Conservation (phyloP, 129 eudicot species). For the Lactuca sativa region DNA sequence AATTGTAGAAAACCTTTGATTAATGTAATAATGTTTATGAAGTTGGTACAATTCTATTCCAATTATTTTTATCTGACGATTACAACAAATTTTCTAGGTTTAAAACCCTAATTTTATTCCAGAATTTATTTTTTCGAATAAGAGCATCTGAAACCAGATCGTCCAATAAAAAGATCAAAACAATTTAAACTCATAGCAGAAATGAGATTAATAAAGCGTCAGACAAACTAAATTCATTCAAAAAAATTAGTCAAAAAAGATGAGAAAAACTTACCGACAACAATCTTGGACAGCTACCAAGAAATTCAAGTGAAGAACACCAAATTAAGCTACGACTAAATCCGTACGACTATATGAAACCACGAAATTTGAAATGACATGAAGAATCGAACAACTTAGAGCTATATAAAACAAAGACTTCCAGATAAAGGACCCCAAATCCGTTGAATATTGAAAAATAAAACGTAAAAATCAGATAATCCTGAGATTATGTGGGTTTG, state of each 20-base stretch:
- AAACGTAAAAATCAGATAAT: constrained; percentile 3
- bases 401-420: not conserved
- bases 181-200: not conserved
- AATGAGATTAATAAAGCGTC: not conserved
- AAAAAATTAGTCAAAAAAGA: not conserved
- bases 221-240: not conserved
- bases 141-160: too few relatives aligned
- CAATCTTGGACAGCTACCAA: constrained; percentile 7
- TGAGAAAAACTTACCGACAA: constrained; percentile 27
- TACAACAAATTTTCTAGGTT: too few relatives aligned
- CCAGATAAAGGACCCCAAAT: not conserved
- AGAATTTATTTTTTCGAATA: not conserved
- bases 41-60: too few relatives aligned
- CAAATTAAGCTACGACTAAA: constrained; percentile 21
- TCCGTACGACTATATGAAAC: constrained; percentile 24
- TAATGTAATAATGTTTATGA: too few relatives aligned
- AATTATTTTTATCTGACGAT: too few relatives aligned
- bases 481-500: not conserved
- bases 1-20: too few relatives aligned
- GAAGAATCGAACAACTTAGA: constrained; percentile 11
- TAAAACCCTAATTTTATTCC: constrained; percentile 1
- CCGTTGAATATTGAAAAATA: constrained; percentile 5
- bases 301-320: constrained; percentile 15
- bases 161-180: not conserved
- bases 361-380: not conserved